phyloP scores from a whole-genome alignment of 306 rosid species.

The Gleditsia sinensis region DNA sequence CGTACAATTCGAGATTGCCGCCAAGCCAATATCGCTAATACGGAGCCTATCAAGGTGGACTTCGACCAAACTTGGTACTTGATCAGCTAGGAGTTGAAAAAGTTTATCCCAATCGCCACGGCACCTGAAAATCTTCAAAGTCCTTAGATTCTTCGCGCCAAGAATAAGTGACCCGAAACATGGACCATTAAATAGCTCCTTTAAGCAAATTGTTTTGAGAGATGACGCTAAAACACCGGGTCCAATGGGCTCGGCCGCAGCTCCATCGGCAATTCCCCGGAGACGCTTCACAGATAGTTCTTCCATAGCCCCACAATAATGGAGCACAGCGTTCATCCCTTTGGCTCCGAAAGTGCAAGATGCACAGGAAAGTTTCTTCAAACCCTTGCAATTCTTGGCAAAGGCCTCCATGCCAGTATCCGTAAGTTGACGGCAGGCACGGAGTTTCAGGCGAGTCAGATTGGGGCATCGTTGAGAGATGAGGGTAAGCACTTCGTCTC shows the following conservation, averaged over 20 bases:
- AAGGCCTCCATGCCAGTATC: neutral
- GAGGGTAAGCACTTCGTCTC: neutral
- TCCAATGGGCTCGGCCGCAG: constrained; percentile 55
- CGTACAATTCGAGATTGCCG: constrained; percentile 67
- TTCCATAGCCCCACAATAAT: constrained; percentile 53
- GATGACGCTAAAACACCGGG: constrained; percentile 59
- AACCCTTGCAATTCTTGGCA: constrained; percentile 10
- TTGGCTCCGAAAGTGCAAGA: constrained; percentile 6
- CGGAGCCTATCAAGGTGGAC: constrained; percentile 88
- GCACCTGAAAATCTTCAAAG: constrained; percentile 90
- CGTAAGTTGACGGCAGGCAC: constrained; percentile 11
- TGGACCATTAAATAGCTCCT: constrained; percentile 88
- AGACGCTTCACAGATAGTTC: constrained; percentile 74
- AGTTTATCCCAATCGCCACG: constrained; percentile 93
- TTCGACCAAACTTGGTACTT: constrained; percentile 58
- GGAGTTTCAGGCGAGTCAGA: neutral
- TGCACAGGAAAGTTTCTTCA: constrained; percentile 17
- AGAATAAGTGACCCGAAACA: constrained; percentile 82
- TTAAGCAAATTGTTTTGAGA: constrained; percentile 59
- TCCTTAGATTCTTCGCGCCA: constrained; percentile 75
- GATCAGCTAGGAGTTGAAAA: constrained; percentile 50
- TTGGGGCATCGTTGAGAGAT: constrained; percentile 14
- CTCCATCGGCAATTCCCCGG: constrained; percentile 53
- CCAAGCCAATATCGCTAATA: constrained; percentile 76
- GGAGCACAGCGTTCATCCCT: constrained; percentile 65